Evolutionary conservation across 495 filamentous ascomycete genomes (phyloP), one percentile per base, ranked within the genome.

Genomic region (Xylaria intraflava): DNA sequence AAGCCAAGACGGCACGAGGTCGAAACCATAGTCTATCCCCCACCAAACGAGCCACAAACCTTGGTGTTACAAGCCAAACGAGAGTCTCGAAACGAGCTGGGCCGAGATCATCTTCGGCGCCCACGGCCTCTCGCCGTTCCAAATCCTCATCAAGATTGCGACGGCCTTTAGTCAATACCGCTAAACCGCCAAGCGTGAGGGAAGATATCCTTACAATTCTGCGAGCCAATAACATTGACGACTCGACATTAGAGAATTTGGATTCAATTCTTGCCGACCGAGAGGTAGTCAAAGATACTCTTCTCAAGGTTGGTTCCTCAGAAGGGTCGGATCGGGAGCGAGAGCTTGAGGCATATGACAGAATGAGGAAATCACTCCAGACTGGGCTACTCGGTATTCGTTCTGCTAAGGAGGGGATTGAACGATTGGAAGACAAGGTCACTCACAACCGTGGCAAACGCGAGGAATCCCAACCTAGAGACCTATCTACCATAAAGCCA

Each of bases 321-420:
- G 58, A 51, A 6, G 51, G 58, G 4, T 56, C 68, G 17, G 70
- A 71, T 43, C 60, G 57, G 12, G 70, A 81, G 36, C 69, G 62
- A 9, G 77, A 79, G 36, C 73, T 84, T 12, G 65, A 83, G n/a
- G 71, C 76, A 9, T 72, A 70, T 43, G 75, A 75, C 30, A 72
- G 78, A 44, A 76, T 90, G 72, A 78, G 76, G 49, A 72, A 77
- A 53, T 78, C 81, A 5, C 65, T 87, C 10, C 69, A 76, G 44
- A 82, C 78, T 2, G 76, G 86, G 19, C 72, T 77, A 29, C 70
- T 78, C 2, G 81, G 81, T 51, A 87, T 90, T 54, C 76, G 77
- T 1, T 80, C 83, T 20, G 80, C 87, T 19, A 84, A 83, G 54
- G 74, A 78, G 45, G 85, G 84, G 2, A 81, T 90, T 30, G 75